Percentiles rank a stretch among this genome's conserved stretches.
Conservation (phyloP, 2,329 filamentous ascomycete species). For the Aureobasidium sp. region DNA sequence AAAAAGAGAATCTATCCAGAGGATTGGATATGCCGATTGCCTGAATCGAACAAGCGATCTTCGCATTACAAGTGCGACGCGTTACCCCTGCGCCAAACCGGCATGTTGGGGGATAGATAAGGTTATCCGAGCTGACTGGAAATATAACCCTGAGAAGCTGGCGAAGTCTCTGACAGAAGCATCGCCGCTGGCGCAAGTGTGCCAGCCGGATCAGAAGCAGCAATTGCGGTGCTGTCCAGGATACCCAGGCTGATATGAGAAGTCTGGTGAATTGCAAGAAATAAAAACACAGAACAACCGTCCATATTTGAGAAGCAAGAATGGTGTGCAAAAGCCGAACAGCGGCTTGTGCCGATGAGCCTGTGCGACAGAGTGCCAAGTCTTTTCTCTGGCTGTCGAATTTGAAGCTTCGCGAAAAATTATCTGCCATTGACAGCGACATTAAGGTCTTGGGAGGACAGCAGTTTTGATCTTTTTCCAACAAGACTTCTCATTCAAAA, state of each 20-base stretch:
- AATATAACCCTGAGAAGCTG: too few species aligned
- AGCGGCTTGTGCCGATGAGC: not conserved
- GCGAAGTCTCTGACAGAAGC: too few species aligned
- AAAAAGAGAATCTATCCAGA: conserved; percentile 5
- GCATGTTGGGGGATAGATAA: conserved; percentile 3
- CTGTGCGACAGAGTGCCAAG: not conserved
- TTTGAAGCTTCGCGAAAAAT: conserved; percentile 7
- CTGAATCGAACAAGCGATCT: conserved; percentile 14
- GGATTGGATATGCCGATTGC: conserved; percentile 6
- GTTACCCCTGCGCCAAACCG: conserved; percentile 11
- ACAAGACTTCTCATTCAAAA: conserved; percentile 7
- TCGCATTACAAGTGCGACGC: conserved; percentile 14
- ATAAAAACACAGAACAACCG: too few species aligned
- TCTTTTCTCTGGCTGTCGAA: not conserved
- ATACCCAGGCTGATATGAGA: too few species aligned
- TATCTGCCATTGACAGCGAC: conserved; percentile 9
- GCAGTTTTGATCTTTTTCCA: conserved; percentile 10
- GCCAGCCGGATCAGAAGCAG: too few species aligned
- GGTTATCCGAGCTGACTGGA: too few species aligned
- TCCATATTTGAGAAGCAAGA: too few species aligned
- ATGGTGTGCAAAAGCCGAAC: too few species aligned
- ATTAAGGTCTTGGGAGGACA: conserved; percentile 14
- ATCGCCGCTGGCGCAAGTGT: too few species aligned
- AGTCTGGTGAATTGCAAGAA: too few species aligned
- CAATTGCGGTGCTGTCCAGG: too few species aligned